These are phyloP conservation scores for Penicillium sp. DNA, from an alignment of 2,329 filamentous ascomycete genomes.

Conservation along the genomic window DNA sequence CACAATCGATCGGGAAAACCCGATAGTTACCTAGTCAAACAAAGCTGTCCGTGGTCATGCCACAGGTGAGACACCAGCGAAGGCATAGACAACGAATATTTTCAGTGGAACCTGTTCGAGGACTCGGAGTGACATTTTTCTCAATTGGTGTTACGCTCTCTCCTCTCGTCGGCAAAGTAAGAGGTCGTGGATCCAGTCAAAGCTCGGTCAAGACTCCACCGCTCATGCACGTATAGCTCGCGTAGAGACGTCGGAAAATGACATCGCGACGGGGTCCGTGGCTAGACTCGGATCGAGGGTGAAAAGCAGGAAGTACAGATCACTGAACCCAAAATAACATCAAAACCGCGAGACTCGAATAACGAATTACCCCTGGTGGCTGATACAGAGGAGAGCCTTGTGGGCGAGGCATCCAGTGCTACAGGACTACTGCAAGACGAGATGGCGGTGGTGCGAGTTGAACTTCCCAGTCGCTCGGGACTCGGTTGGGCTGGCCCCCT, in stretches of 20 bases:
- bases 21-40: background rate
- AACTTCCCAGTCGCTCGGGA: background rate
- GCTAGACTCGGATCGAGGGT: background rate
- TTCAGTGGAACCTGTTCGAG: background rate
- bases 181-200: background rate
- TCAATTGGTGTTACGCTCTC: background rate
- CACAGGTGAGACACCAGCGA: background rate
- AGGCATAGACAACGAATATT: background rate
- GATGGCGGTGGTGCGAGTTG: background rate
- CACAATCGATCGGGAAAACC: background rate
- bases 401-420: slow-evolving; percentile 9
- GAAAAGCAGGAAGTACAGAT: background rate
- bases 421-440: slow-evolving; percentile 4
- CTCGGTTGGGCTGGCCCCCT: too few relatives aligned
- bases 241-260: background rate
- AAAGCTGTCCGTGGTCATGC: background rate
- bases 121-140: background rate
- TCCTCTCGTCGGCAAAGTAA: background rate
- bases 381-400: background rate
- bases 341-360: background rate
- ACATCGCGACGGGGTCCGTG: background rate
- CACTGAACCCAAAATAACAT: background rate
- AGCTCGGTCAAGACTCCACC: background rate
- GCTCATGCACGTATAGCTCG: background rate
- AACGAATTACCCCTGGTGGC: background rate